These are phyloP conservation scores for Cytospora mali DNA, from an alignment of 2,329 filamentous ascomycete genomes.

Conservation along the genomic window DNA sequence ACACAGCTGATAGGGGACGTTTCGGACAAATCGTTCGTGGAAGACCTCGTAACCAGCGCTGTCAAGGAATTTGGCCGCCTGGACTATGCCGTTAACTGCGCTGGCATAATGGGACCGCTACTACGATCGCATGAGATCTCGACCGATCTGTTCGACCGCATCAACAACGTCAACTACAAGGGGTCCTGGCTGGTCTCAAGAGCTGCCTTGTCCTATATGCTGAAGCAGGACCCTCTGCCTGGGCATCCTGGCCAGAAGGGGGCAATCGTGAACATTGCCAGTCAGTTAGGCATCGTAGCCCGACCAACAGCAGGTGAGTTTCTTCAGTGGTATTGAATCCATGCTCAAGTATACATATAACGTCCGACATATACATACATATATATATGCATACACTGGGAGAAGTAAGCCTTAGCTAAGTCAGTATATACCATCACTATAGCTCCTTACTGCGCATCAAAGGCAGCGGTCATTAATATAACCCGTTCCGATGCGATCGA, in stretches of 20 bases:
- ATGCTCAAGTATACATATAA: no score
- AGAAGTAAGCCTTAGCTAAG: background rate
- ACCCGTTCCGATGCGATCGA: constrained; percentile 60
- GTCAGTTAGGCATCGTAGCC: constrained; percentile 53
- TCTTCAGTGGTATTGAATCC: no score
- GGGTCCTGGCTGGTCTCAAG: constrained; percentile 52
- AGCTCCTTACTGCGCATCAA: constrained; percentile 61
- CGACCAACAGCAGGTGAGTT: constrained; percentile 47
- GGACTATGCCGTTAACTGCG: constrained; percentile 60
- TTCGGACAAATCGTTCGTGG: constrained; percentile 48
- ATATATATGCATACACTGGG: background rate
- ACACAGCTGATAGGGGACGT: constrained; percentile 47
- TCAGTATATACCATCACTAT: background rate
- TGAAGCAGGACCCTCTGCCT: constrained; percentile 45
- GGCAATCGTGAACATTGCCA: constrained; percentile 55
- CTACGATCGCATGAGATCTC: constrained; percentile 50
- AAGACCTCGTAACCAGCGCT: constrained; percentile 39
- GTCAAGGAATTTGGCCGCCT: constrained; percentile 46
- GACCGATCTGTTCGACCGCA: constrained; percentile 51
- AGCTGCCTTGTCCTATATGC: constrained; percentile 48
- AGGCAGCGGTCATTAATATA: constrained; percentile 61
- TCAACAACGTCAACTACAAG: constrained; percentile 59
- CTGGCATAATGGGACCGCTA: constrained; percentile 51
- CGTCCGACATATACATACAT: background rate
- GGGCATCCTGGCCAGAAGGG: constrained; percentile 48